phyloP scores from a whole-genome alignment of 2,329 filamentous ascomycete genomes.

The Colletotrichum sp. region DNA sequence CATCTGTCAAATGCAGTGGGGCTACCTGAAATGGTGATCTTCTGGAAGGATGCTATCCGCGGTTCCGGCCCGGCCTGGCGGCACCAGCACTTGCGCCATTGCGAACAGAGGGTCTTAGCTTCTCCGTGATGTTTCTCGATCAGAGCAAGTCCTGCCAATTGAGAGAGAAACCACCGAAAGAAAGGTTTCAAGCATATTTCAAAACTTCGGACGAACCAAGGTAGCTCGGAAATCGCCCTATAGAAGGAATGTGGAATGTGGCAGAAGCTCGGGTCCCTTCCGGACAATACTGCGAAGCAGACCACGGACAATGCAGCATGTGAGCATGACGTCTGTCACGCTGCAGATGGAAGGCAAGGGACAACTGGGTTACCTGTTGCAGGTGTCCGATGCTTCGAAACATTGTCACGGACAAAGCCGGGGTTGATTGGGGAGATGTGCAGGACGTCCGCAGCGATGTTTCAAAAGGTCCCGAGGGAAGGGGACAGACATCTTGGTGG shows the following conservation, averaged over 20 bases:
- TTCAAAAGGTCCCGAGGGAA: not conserved
- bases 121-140: not conserved
- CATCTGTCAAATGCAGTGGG: not conserved
- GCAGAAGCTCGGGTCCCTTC: not conserved
- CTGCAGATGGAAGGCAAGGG: not conserved
- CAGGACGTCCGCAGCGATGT: not conserved
- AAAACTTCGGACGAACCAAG: constrained; percentile 1
- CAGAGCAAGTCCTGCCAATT: not conserved
- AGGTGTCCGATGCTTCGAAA: constrained; percentile 7
- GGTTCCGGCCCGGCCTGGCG: not conserved
- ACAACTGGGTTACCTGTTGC: not conserved
- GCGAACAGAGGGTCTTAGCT: not conserved
- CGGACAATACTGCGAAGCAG: not conserved
- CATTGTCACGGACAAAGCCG: not conserved
- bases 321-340: not conserved
- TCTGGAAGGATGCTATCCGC: not conserved
- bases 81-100: not conserved
- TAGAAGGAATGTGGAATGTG: not conserved
- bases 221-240: not conserved
- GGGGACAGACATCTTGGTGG: not conserved
- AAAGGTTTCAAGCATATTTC: not conserved
- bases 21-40: not conserved
- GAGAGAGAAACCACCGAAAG: not conserved
- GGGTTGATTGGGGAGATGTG: not conserved
- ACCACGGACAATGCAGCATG: not conserved